Evolutionary conservation across 192 early-diverging fungal genomes (phyloP).

Genomic region (Podila horticola): DNA sequence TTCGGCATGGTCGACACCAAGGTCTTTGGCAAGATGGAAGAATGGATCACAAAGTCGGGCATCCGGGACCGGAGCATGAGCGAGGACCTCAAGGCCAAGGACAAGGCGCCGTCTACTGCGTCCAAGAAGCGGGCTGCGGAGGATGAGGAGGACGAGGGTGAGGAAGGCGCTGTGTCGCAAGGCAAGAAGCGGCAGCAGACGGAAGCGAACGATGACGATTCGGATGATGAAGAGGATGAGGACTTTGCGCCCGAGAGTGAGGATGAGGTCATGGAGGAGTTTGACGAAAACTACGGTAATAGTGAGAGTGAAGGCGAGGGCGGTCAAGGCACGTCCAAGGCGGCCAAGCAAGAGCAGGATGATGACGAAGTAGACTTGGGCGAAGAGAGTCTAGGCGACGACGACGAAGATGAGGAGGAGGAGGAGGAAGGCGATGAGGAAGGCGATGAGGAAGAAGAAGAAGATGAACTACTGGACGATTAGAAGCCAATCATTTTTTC

Average conservation of each 20-base stretch:
- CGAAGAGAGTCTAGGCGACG: slow-evolving; percentile 14
- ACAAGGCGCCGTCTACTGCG: slow-evolving; percentile 14
- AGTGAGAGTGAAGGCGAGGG: slow-evolving; percentile 10
- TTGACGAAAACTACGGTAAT: slow-evolving; percentile 16
- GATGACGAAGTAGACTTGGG: slow-evolving; percentile 14
- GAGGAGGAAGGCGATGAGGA: slow-evolving; percentile 16
- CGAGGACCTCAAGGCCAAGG: slow-evolving; percentile 49
- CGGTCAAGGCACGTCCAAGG: not conserved
- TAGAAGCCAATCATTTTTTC: not conserved
- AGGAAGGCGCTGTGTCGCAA: not conserved
- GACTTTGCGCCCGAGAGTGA: slow-evolving; percentile 50
- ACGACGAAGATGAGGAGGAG: slow-evolving; percentile 14
- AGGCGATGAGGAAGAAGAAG: slow-evolving; percentile 2
- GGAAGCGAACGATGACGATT: slow-evolving; percentile 13
- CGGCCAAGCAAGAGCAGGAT: slow-evolving; percentile 9
- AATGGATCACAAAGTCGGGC: slow-evolving; percentile 46
- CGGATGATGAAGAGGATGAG: slow-evolving; percentile 35
- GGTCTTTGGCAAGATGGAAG: slow-evolving; percentile 40
- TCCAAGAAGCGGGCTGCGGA: slow-evolving; percentile 22
- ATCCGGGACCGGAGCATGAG: slow-evolving; percentile 47
- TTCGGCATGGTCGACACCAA: slow-evolving; percentile 48
- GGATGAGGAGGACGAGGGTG: slow-evolving; percentile 12
- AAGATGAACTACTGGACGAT: slow-evolving; percentile 15
- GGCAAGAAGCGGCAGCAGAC: not conserved
- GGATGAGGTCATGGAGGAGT: slow-evolving; percentile 49